These are phyloP conservation scores for Pezicula rhizophila DNA, from an alignment of 2,329 filamentous ascomycete species.

Conservation along the genomic window DNA sequence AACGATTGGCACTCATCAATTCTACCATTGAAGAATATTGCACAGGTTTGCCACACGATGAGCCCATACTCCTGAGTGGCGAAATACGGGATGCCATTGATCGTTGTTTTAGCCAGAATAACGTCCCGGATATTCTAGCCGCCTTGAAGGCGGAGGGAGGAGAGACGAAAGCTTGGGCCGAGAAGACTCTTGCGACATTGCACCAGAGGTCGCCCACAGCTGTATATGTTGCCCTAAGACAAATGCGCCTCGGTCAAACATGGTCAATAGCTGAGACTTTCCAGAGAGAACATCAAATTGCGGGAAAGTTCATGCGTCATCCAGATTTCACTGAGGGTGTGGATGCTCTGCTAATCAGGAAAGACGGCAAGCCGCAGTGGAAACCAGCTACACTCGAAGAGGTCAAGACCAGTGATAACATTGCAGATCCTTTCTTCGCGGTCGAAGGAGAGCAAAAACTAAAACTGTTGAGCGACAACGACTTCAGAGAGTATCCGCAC, in stretches of 20 bases:
- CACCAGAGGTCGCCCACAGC: conserved; percentile 76
- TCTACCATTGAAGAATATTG: conserved; percentile 86
- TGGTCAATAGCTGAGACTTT: conserved; percentile 88
- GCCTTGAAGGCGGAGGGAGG: conserved; percentile 38
- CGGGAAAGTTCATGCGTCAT: conserved; percentile 81
- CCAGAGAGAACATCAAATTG: conserved; percentile 77
- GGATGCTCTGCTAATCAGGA: conserved; percentile 69
- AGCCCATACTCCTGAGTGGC: conserved; percentile 62
- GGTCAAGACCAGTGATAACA: conserved; percentile 46
- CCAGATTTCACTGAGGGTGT: conserved; percentile 91
- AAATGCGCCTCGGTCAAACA: conserved; percentile 67
- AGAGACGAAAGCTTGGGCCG: conserved; percentile 64
- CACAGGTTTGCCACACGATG: conserved; percentile 74
- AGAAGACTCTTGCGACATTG: conserved; percentile 69
- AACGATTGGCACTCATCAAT: conserved; percentile 70
- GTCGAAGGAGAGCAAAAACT: conserved; percentile 43
- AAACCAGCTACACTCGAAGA: conserved; percentile 66
- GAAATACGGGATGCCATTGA: conserved; percentile 76
- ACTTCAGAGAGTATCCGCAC: conserved; percentile 72
- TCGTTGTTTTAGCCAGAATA: conserved; percentile 66
- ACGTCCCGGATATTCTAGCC: conserved; percentile 61
- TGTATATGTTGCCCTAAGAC: conserved; percentile 75
- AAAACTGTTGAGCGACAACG: conserved; percentile 51
- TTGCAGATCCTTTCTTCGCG: conserved; percentile 65
- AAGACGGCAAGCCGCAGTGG: conserved; percentile 56